Evolutionary conservation across 257 asterid species (phyloP).

Genomic region (Cruciata laevipes): DNA sequence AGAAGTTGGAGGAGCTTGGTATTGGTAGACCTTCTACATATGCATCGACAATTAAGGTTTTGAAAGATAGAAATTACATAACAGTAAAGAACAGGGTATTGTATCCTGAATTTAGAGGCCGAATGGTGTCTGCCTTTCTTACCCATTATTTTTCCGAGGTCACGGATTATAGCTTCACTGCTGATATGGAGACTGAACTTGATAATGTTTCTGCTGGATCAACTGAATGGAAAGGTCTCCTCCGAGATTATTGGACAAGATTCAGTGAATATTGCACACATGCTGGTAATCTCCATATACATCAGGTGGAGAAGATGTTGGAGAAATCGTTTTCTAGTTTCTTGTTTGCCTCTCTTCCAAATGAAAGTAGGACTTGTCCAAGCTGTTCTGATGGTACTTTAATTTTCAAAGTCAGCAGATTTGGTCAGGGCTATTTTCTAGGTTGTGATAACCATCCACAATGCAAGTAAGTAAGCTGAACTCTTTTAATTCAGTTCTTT

Average conservation of each 20-base stretch:
- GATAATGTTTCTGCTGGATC: conserved; percentile 90
- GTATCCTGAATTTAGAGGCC: conserved; percentile 90
- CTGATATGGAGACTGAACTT: conserved; percentile 95
- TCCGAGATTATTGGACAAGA: conserved; percentile 89
- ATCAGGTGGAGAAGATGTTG: conserved; percentile 92
- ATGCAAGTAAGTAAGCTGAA: conserved; percentile 65
- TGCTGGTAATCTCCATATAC: conserved; percentile 58
- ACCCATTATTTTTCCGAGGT: conserved; percentile 82
- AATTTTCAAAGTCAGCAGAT: conserved; percentile 79
- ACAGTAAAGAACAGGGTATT: conserved; percentile 50
- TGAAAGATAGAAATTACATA: conserved; percentile 77
- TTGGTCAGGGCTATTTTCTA: conserved; percentile 85
- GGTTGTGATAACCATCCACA: conserved; percentile 94
- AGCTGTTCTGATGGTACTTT: conserved; percentile 67
- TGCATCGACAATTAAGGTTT: conserved; percentile 78
- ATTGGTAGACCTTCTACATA: conserved; percentile 98
- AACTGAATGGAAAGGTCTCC: conserved; percentile 97
- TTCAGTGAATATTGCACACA: conserved; percentile 74
- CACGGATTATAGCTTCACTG: conserved; percentile 89
- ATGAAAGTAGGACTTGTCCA: conserved; percentile 73
- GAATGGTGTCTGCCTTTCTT: conserved; percentile 94
- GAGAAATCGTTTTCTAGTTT: conserved; percentile 72
- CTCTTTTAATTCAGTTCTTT: not conserved
- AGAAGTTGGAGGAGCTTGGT: conserved; percentile 93
- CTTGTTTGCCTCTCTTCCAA: conserved; percentile 64